phyloP scores from a whole-genome alignment of 768 basidiomycete genomes.

The Lactifluus pinguis region DNA sequence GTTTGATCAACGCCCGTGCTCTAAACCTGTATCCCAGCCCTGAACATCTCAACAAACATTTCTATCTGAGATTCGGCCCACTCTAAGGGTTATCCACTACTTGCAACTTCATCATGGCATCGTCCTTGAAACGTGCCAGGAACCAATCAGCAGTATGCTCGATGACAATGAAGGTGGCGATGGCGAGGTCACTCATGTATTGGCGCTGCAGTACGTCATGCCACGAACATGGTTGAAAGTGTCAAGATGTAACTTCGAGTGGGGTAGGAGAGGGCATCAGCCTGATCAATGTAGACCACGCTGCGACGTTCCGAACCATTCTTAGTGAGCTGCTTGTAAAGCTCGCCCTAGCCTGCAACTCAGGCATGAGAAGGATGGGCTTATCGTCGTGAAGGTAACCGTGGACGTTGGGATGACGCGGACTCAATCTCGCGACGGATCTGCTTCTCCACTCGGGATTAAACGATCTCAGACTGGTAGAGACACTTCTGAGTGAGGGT shows the following conservation, averaged over 20 bases:
- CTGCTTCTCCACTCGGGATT: constrained; percentile 90
- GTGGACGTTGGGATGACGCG: constrained; percentile 90
- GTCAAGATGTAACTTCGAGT: constrained; percentile 49
- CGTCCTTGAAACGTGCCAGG: too few species aligned
- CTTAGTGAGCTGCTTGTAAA: constrained; percentile 92
- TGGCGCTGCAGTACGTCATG: too few species aligned
- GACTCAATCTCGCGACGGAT: constrained; percentile 92
- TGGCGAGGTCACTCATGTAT: too few species aligned
- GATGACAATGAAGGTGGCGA: too few species aligned
- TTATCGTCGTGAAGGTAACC: constrained; percentile 98
- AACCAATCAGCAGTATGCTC: too few species aligned
- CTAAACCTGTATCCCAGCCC: too few species aligned
- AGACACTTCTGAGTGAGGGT: constrained; percentile 95
- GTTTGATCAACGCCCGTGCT: too few species aligned
- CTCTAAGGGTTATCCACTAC: too few species aligned
- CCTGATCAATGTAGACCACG: constrained; percentile 89
- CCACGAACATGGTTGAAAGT: too few species aligned
- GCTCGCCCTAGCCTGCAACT: constrained; percentile 93
- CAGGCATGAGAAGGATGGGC: constrained; percentile 95
- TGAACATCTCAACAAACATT: too few species aligned
- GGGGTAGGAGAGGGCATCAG: constrained; percentile 92
- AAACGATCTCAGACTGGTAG: constrained; percentile 93
- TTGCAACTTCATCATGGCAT: too few species aligned
- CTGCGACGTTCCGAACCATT: constrained; percentile 81
- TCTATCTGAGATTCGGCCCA: too few species aligned